Conservation (phyloP, 2,329 filamentous ascomycete species). For the Madurella fahalii region DNA sequence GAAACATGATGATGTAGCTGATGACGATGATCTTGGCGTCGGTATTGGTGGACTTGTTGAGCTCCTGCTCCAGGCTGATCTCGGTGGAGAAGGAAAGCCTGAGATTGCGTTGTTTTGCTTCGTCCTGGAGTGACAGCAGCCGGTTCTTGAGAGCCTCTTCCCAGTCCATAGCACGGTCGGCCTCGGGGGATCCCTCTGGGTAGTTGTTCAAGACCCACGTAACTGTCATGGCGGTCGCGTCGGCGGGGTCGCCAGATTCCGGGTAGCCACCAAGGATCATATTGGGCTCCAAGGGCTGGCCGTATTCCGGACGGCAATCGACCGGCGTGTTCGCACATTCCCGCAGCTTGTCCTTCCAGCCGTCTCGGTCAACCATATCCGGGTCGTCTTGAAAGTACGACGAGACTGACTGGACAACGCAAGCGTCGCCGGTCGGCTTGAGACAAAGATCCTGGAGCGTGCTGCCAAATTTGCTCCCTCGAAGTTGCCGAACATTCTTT, state of each 20-base stretch:
- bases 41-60: conserved; percentile 97
- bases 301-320: conserved; percentile 80
- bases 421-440: conserved; percentile 84
- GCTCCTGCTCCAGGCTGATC: conserved; percentile 87
- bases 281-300: conserved; percentile 80
- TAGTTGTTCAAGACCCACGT: conserved; percentile 95
- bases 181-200: conserved; percentile 65
- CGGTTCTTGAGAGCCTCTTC: conserved; percentile 72
- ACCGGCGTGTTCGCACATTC: conserved; percentile 77
- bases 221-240: conserved; percentile 76
- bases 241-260: conserved; percentile 58
- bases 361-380: conserved; percentile 54
- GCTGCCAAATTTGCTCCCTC: conserved; percentile 63
- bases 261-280: conserved; percentile 83
- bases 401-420: conserved; percentile 88
- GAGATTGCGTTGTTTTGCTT: conserved; percentile 73
- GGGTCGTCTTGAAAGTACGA: conserved; percentile 77
- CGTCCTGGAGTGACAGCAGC: conserved; percentile 71
- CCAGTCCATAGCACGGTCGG: conserved; percentile 80
- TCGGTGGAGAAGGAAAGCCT: conserved; percentile 93
- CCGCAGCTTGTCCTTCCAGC: conserved; percentile 69
- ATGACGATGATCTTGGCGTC: conserved; percentile 95
- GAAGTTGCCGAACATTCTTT: conserved; percentile 66
- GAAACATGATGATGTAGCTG: conserved; percentile 98
- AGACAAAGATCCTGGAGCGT: conserved; percentile 84